A percentile compares a stretch with the other conserved stretches of the same genome.
Evolutionary conservation across 495 filamentous ascomycete genomes (phyloP).

Genomic region (Alectoria sarmentosa): DNA sequence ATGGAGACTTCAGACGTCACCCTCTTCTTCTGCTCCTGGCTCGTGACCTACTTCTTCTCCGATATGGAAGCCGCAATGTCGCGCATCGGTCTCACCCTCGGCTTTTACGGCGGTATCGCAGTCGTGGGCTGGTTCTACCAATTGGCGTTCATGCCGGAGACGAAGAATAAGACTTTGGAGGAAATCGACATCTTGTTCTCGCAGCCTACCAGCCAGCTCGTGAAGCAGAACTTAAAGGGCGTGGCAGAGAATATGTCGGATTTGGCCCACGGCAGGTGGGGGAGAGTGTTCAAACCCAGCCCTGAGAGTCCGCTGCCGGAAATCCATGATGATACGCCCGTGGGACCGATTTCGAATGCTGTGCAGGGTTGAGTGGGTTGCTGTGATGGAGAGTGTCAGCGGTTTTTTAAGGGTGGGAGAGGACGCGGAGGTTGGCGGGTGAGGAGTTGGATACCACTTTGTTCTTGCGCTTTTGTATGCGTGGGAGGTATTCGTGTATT

Average conservation of each 20-base stretch:
- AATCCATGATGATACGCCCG: conserved; percentile 5
- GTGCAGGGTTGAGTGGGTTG: conserved; percentile 7
- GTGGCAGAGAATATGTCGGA: conserved; percentile 16
- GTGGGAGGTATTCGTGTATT: not conserved
- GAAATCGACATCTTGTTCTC: conserved; percentile 54
- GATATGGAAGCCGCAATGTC: conserved; percentile 52
- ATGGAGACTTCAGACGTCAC: conserved; percentile 52
- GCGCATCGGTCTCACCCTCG: conserved; percentile 48
- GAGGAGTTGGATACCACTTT: not conserved
- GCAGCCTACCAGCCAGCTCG: conserved; percentile 48
- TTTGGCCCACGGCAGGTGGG: conserved; percentile 18
- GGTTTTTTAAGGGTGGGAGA: not conserved
- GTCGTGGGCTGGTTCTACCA: conserved; percentile 52
- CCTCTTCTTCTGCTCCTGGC: conserved; percentile 53
- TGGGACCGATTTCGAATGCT: conserved; percentile 15
- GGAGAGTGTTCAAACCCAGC: conserved; percentile 18
- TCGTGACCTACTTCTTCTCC: conserved; percentile 58
- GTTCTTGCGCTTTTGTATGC: not conserved
- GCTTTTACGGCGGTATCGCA: conserved; percentile 56
- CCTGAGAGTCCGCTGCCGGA: conserved; percentile 13
- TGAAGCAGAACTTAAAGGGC: conserved; percentile 42
- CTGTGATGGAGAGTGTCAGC: not conserved
- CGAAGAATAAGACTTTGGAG: conserved; percentile 56
- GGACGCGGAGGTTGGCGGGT: not conserved
- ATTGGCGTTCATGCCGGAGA: conserved; percentile 57